phyloP scores from a whole-genome alignment of 345 rosid species.

The Boechera stricta region DNA sequence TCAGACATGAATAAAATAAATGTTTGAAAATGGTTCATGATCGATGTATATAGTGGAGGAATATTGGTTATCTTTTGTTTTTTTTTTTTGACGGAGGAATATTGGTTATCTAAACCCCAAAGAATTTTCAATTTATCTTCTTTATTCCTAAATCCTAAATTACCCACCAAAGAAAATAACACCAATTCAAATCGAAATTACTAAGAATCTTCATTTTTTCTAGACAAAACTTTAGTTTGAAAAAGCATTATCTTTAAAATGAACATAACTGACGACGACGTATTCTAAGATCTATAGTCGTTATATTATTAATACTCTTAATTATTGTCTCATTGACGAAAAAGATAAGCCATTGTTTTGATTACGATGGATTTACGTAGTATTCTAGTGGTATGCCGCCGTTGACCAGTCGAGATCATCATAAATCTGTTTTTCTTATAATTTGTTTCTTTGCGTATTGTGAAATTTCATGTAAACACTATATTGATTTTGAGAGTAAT shows the following conservation, averaged over 20 bases:
- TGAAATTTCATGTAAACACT: not conserved
- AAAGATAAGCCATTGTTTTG: not conserved
- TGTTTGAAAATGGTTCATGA: slow-evolving; percentile 28
- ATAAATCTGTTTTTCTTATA: not conserved
- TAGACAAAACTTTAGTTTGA: slow-evolving; percentile 31
- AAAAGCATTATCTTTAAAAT: slow-evolving; percentile 30
- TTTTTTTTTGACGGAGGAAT: slow-evolving; percentile 1
- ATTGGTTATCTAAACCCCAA: not conserved
- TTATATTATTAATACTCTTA: not conserved
- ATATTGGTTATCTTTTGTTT: slow-evolving; percentile 4
- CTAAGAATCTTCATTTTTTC: slow-evolving; percentile 33
- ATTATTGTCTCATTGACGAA: too few species aligned
- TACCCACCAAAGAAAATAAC: slow-evolving; percentile 12
- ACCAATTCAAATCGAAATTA: slow-evolving; percentile 18
- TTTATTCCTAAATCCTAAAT: slow-evolving; percentile 8
- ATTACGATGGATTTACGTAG: not conserved
- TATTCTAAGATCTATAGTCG: not conserved
- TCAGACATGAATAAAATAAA: slow-evolving; percentile 16
- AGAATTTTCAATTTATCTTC: not conserved
- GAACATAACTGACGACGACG: slow-evolving; percentile 13
- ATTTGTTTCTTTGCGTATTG: not conserved
- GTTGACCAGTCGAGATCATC: not conserved
- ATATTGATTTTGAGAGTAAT: not conserved
- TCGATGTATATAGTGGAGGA: slow-evolving; percentile 22
- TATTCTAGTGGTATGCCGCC: not conserved